phyloP scores from a whole-genome alignment of 2,329 filamentous ascomycete genomes.

The Dothideomycetes sp. region DNA sequence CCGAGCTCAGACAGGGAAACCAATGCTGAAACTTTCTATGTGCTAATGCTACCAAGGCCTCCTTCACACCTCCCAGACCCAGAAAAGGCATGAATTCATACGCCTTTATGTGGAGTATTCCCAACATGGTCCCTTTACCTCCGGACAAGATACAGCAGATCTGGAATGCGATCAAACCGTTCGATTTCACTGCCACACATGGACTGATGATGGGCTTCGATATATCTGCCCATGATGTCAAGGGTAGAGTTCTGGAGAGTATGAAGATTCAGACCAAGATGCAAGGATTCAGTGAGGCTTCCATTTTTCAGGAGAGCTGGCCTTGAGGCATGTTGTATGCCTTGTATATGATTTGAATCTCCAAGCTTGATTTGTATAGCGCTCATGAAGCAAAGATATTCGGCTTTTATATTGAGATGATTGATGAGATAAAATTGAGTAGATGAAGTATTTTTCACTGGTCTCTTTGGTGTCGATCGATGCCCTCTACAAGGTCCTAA shows the following conservation, averaged over 20 bases:
- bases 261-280: constrained; percentile 59
- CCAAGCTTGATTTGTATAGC: no score
- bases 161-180: constrained; percentile 54
- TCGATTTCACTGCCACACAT: constrained; percentile 55
- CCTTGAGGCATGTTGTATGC: not conserved
- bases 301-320: constrained; percentile 15
- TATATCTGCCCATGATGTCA: constrained; percentile 45
- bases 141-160: constrained; percentile 54
- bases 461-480: no score
- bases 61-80: constrained; percentile 27
- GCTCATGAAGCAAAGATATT: no score
- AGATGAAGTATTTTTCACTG: no score
- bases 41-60: constrained; percentile 15
- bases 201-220: constrained; percentile 57
- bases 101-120: constrained; percentile 67
- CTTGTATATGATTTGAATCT: no score
- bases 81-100: constrained; percentile 39
- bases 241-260: constrained; percentile 58
- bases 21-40: not conserved
- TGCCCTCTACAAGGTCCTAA: no score
- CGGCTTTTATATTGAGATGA: no score
- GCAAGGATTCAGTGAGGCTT: constrained; percentile 14
- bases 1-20: no score
- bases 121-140: constrained; percentile 61
- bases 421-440: no score